Percentiles rank a stretch among this genome's conserved stretches.
Evolutionary conservation across 2,329 filamentous ascomycete species (phyloP).

Genomic region (Grosmannia serpens): DNA sequence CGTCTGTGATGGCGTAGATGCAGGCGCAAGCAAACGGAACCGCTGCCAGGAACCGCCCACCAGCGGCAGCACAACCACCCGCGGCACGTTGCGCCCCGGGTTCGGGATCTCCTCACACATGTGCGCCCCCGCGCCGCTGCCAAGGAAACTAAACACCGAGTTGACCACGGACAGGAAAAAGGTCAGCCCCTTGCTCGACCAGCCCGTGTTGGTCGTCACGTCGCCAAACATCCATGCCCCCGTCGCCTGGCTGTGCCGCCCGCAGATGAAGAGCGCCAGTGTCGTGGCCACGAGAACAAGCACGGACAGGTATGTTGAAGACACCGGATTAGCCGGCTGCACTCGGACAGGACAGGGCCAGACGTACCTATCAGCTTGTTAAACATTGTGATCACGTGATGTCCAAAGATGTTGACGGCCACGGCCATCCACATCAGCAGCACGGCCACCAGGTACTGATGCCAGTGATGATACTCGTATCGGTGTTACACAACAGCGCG

Average conservation of each 20-base stretch:
- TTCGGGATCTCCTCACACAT: conserved; percentile 9
- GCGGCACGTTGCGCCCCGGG: conserved; percentile 7
- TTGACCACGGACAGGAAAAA: conserved; percentile 7
- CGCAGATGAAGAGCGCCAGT: conserved; percentile 28
- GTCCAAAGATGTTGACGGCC: conserved; percentile 5
- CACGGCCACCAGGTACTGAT: conserved; percentile 4
- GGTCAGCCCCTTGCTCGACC: conserved; percentile 5
- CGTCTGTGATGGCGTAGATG: conserved; percentile 8
- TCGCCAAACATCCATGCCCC: conserved; percentile 6
- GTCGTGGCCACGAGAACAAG: conserved; percentile 52
- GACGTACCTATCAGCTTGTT: conserved; percentile 5
- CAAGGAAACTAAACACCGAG: conserved; percentile 6
- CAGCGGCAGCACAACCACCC: conserved; percentile 4
- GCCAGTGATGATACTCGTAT: conserved; percentile 7
- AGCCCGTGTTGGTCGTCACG: conserved; percentile 4
- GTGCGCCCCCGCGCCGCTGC: conserved; percentile 8
- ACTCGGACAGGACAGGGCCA: too few species aligned
- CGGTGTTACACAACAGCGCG: conserved; percentile 2
- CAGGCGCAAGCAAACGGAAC: conserved; percentile 8
- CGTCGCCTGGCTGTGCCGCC: conserved; percentile 1
- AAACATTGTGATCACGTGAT: conserved; percentile 6
- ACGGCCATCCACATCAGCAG: conserved; percentile 7
- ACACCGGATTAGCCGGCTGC: not conserved
- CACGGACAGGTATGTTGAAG: conserved; percentile 17
- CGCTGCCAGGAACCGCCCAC: conserved; percentile 4